Conservation (phyloP, 75 land plant species). For the Pinus tabuliformis region DNA sequence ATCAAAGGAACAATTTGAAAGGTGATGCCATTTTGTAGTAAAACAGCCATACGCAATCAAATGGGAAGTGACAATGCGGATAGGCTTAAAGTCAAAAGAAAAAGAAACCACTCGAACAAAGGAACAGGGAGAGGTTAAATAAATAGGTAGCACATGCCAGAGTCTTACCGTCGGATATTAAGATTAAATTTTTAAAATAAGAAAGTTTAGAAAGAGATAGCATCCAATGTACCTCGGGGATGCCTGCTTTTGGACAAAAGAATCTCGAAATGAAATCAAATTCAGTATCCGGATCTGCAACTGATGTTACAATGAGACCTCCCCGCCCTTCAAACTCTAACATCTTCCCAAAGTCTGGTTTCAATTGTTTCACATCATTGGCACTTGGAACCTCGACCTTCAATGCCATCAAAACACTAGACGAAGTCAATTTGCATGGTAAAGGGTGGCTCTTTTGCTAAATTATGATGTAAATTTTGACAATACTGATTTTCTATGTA, state of each 20-base stretch:
- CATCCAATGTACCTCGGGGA: conserved; percentile 29
- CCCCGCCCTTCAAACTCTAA: conserved; percentile 34
- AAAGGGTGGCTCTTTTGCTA: not conserved
- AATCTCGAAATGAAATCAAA: conserved; percentile 44
- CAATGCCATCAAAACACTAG: not conserved
- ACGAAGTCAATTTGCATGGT: not conserved
- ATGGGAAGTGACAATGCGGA: not conserved
- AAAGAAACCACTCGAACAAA: too few relatives aligned
- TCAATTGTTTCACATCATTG: conserved; percentile 29
- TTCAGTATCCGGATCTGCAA: conserved; percentile 17
- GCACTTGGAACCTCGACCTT: conserved; percentile 31
- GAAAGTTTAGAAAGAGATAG: not conserved
- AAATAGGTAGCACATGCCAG: too few relatives aligned
- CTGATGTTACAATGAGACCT: conserved; percentile 38
- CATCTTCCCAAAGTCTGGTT: conserved; percentile 32
- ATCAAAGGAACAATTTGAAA: not conserved
- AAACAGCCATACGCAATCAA: not conserved
- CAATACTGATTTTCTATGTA: not conserved
- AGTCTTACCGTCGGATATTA: too few relatives aligned
- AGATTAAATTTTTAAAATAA: not conserved
- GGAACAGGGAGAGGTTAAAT: too few relatives aligned
- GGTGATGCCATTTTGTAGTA: not conserved
- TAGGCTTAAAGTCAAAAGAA: not conserved
- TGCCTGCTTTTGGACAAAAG: conserved; percentile 36
- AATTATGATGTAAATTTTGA: not conserved